phyloP scores from a whole-genome alignment of 768 basidiomycete species.

The Leucocoprinus birnbaumii region DNA sequence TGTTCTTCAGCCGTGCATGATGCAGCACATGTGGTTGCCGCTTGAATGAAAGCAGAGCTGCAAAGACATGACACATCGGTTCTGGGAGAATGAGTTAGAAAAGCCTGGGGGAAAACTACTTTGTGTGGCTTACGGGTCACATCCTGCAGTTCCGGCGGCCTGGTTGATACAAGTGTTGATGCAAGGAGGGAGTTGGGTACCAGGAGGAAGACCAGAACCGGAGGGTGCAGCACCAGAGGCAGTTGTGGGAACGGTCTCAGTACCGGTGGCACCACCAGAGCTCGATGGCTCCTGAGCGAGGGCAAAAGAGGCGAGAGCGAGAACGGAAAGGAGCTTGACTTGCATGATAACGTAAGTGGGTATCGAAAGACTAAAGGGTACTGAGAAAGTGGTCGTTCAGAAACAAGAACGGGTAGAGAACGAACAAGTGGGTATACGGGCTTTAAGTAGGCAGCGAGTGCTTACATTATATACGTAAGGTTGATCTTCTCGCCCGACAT shows the following conservation, averaged over 20 bases:
- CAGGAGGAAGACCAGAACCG: not conserved
- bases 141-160: not conserved
- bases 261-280: not conserved
- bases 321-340: conserved; percentile 4
- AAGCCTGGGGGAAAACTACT: not conserved
- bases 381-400: not conserved
- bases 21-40: not conserved
- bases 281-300: not conserved
- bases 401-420: not conserved
- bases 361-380: not conserved
- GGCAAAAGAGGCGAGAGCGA: conserved; percentile 5
- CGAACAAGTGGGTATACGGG: not conserved
- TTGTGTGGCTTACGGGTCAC: not conserved
- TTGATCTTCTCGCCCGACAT: not conserved
- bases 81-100: not conserved
- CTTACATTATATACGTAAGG: conserved; percentile 2
- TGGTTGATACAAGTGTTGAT: not conserved
- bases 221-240: not conserved
- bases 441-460: conserved; percentile 8
- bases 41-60: not conserved
- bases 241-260: not conserved
- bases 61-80: not conserved
- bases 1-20: not conserved
- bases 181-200: not conserved
- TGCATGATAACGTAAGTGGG: conserved; percentile 3